Evolutionary conservation across 805 yeast species (phyloP).

Genomic region (Schwanniomyces yamadae): DNA sequence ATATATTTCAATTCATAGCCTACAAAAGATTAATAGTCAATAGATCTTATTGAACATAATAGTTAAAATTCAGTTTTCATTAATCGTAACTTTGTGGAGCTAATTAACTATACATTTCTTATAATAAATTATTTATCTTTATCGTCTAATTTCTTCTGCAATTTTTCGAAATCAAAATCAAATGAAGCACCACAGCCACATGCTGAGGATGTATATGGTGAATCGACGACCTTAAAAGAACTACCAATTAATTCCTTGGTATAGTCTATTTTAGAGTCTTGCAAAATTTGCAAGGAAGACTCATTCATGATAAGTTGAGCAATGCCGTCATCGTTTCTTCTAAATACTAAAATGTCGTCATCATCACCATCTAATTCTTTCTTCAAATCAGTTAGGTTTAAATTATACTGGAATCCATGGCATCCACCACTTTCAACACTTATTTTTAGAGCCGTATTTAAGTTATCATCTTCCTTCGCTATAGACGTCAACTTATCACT

Average conservation of each 20-base stretch:
- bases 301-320: slow-evolving; percentile 79
- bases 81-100: no score
- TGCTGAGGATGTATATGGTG: slow-evolving; percentile 71
- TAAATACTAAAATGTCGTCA: slow-evolving; percentile 52
- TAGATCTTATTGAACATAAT: no score
- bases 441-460: slow-evolving; percentile 64
- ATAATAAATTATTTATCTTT: slow-evolving; percentile 4
- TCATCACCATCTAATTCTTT: slow-evolving; percentile 34
- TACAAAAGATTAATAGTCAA: no score
- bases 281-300: slow-evolving; percentile 72
- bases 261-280: slow-evolving; percentile 85
- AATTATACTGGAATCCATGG: slow-evolving; percentile 91
- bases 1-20: no score
- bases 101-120: no score
- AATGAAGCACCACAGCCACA: slow-evolving; percentile 50
- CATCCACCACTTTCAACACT: slow-evolving; percentile 95
- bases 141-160: slow-evolving; percentile 19
- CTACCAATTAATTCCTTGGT: slow-evolving; percentile 93
- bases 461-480: slow-evolving; percentile 52
- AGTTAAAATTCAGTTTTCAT: no score
- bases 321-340: slow-evolving; percentile 50
- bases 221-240: slow-evolving; percentile 85
- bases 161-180: slow-evolving; percentile 48
- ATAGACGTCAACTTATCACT: slow-evolving; percentile 52
- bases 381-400: slow-evolving; percentile 53